phyloP scores from a whole-genome alignment of 176 grass and related monocot species.

The Cenchrus americanus region DNA sequence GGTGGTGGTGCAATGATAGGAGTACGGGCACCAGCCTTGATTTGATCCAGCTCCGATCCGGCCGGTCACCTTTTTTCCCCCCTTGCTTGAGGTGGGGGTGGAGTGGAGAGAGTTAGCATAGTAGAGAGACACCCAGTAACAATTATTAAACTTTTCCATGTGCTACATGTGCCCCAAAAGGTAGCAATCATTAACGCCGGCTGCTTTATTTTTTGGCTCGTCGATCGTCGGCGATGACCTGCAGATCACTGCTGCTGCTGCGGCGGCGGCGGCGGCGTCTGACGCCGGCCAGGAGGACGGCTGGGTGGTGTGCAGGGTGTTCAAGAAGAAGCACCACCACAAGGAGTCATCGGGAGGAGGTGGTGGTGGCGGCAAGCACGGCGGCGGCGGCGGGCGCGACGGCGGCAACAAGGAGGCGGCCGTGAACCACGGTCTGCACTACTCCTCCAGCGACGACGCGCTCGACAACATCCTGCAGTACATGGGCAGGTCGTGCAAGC shows the following conservation, averaged over 20 bases:
- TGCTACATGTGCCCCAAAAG: constrained; percentile 59
- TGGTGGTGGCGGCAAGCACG: constrained; percentile 46
- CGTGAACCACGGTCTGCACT: constrained; percentile 17
- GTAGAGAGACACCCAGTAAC: background rate
- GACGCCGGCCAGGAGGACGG: constrained; percentile 88
- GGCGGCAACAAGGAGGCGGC: constrained; percentile 36
- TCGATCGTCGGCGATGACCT: constrained; percentile 2
- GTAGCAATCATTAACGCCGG: constrained; percentile 52
- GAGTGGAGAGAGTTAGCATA: background rate
- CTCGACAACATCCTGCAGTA: constrained; percentile 92
- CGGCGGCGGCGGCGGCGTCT: background rate
- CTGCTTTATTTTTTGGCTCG: background rate
- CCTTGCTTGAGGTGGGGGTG: background rate
- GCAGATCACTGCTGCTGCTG: constrained; percentile 43
- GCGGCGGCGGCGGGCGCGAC: constrained; percentile 11
- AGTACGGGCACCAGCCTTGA: constrained; percentile 49
- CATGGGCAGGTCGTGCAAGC: constrained; percentile 92
- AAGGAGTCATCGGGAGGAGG: constrained; percentile 45
- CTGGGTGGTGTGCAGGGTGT: constrained; percentile 97
- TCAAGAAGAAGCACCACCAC: constrained; percentile 97
- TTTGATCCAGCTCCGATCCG: constrained; percentile 29
- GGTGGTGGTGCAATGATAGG: constrained; percentile 59
- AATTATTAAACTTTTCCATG: constrained; percentile 63
- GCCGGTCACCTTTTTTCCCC: background rate
- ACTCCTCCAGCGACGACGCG: constrained; percentile 68